These are phyloP conservation scores for Telfairia occidentalis DNA, from an alignment of 331 rosid species.

Conservation along the genomic window DNA sequence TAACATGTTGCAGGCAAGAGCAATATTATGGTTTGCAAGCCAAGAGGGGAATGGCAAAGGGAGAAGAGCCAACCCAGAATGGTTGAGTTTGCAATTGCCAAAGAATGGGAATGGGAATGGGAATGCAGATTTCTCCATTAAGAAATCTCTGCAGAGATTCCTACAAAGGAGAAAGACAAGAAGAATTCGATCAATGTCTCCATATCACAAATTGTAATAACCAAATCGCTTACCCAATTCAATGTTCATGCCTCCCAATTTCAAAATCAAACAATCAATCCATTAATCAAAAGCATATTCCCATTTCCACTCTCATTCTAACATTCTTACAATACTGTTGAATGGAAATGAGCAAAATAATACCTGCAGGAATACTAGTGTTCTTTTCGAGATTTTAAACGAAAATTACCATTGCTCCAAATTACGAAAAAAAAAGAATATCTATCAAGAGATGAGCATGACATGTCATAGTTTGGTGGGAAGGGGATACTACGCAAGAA, in stretches of 20 bases:
- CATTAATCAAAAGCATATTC: background rate
- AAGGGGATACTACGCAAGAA: background rate
- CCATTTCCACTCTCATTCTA: background rate
- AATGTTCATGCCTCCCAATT: background rate
- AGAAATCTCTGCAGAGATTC: conserved; percentile 11
- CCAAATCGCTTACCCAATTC: background rate
- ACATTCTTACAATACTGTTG: background rate
- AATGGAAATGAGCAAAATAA: background rate
- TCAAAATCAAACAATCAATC: background rate
- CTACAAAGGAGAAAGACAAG: conserved; percentile 5
- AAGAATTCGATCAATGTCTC: conserved; percentile 1
- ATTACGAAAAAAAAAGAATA: background rate
- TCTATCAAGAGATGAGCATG: background rate
- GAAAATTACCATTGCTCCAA: background rate
- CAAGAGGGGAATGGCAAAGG: background rate
- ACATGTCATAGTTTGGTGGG: background rate
- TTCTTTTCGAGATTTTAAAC: too few species aligned
- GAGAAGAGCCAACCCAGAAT: background rate
- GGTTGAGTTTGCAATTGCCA: background rate
- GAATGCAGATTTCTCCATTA: conserved; percentile 4
- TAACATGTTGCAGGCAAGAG: background rate
- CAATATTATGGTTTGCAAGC: background rate
- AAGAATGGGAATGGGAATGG: background rate
- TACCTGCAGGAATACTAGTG: background rate
- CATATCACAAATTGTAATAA: conserved; percentile 3